These are phyloP conservation scores for Aspergillus aculeatinus DNA, from an alignment of 2,329 filamentous ascomycete species.

Conservation along the genomic window DNA sequence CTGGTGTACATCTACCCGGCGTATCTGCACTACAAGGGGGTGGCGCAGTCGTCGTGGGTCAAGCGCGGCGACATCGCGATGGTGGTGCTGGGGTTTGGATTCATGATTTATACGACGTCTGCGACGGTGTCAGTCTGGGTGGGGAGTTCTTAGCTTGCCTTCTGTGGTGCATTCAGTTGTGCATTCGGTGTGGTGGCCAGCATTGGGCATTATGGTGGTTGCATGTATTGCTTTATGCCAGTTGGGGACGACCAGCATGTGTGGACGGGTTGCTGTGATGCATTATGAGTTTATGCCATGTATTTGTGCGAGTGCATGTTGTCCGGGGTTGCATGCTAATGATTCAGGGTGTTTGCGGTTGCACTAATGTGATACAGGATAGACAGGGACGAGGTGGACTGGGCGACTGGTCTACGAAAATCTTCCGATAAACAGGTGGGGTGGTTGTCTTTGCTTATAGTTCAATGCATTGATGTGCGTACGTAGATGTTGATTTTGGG, in stretches of 20 bases:
- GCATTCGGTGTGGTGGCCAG: no score
- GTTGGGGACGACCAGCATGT: not conserved
- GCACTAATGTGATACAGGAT: not conserved
- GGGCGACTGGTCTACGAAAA: not conserved
- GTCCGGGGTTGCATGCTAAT: not conserved
- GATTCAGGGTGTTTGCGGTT: not conserved
- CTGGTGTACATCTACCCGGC: slow-evolving; percentile 94
- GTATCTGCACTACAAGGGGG: slow-evolving; percentile 66
- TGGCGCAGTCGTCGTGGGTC: slow-evolving; percentile 56
- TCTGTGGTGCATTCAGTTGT: no score
- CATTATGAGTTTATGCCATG: not conserved
- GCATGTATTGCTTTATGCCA: not conserved
- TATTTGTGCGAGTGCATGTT: not conserved
- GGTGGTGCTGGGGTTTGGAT: slow-evolving; percentile 62
- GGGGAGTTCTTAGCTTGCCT: slow-evolving; percentile 2
- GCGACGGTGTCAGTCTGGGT: slow-evolving; percentile 53
- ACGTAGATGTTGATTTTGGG: no score
- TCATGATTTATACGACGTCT: slow-evolving; percentile 70
- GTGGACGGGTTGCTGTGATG: not conserved
- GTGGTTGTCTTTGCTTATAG: not conserved
- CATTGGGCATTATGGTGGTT: no score
- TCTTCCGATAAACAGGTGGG: not conserved
- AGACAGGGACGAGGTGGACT: not conserved
- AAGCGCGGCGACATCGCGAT: slow-evolving; percentile 62
- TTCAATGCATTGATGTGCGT: not conserved